Percentiles rank a stretch among this genome's conserved stretches.
phyloP scores from a whole-genome alignment of 345 rosid species.

The Populus alba region DNA sequence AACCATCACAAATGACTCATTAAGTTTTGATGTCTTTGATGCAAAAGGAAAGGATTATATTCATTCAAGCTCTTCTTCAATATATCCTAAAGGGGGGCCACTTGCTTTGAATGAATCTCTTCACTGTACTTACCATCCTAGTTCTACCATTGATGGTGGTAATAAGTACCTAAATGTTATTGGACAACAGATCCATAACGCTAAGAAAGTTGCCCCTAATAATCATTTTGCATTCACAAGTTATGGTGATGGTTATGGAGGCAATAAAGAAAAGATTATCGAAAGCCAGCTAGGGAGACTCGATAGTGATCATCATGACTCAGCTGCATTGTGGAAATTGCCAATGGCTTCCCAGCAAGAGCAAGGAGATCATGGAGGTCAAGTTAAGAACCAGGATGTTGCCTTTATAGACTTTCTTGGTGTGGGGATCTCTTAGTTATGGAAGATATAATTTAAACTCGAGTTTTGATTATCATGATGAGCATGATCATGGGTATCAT shows the following conservation, averaged over 20 bases:
- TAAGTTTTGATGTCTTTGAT: constrained; percentile 11
- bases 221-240: background rate
- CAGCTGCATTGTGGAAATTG: background rate
- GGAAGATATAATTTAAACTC: background rate
- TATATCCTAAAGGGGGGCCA: background rate
- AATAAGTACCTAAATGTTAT: background rate
- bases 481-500: background rate
- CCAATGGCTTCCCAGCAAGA: constrained; percentile 1
- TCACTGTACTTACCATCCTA: background rate
- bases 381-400: constrained; percentile 32
- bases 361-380: constrained; percentile 13
- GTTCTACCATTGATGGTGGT: background rate
- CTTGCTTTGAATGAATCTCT: background rate
- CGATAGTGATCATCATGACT: background rate
- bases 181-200: background rate
- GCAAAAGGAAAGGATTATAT: constrained; percentile 7
- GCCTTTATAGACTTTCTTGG: constrained; percentile 68
- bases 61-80: background rate
- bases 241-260: background rate
- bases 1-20: constrained; percentile 16
- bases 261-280: background rate
- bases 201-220: background rate
- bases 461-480: background rate
- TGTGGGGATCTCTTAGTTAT: constrained; percentile 39
- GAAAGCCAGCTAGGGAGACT: background rate